phyloP scores from a whole-genome alignment of 805 yeast genomes.

The Groenewaldozyma salmanticensis region DNA sequence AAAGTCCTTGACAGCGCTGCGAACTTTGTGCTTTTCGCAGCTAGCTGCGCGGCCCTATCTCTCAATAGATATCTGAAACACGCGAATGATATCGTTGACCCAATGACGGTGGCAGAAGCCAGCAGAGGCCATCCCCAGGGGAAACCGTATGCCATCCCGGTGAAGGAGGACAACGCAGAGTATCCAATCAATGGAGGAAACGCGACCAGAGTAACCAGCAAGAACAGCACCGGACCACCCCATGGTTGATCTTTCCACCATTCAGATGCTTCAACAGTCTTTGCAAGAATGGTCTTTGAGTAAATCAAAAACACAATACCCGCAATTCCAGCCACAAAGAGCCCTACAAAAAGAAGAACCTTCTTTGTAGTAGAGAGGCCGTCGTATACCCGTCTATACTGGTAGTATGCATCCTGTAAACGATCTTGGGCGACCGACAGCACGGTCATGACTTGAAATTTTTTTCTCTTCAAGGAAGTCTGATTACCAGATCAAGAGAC shows the following conservation, averaged over 20 bases:
- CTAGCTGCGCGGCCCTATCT: conserved; percentile 48
- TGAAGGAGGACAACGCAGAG: conserved; percentile 51
- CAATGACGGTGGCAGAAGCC: conserved; percentile 57
- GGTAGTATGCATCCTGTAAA: too few relatives aligned
- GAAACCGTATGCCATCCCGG: conserved; percentile 81
- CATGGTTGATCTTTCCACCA: conserved; percentile 24
- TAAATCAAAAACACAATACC: conserved; percentile 24
- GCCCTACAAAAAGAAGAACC: conserved; percentile 8
- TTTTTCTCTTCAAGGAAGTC: too few relatives aligned
- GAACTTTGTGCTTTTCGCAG: conserved; percentile 53
- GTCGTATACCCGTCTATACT: conserved; percentile 1
- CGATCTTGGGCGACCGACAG: too few relatives aligned
- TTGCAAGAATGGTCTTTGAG: conserved; percentile 25
- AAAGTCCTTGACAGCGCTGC: conserved; percentile 67
- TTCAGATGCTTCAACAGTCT: conserved; percentile 24
- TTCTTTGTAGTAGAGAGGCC: conserved; percentile 10
- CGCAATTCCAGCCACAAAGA: conserved; percentile 4
- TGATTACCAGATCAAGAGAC: too few relatives aligned
- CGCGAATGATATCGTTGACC: conserved; percentile 68
- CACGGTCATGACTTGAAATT: too few relatives aligned
- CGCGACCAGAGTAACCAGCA: conserved; percentile 52
- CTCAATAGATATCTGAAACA: conserved; percentile 52
- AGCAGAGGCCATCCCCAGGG: conserved; percentile 70
- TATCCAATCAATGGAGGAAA: conserved; percentile 91
- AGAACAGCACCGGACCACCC: conserved; percentile 35